A percentile compares a stretch with the other conserved stretches of the same genome.
Conservation (phyloP, 2,329 filamentous ascomycete genomes). For the Aureobasidium musti region DNA sequence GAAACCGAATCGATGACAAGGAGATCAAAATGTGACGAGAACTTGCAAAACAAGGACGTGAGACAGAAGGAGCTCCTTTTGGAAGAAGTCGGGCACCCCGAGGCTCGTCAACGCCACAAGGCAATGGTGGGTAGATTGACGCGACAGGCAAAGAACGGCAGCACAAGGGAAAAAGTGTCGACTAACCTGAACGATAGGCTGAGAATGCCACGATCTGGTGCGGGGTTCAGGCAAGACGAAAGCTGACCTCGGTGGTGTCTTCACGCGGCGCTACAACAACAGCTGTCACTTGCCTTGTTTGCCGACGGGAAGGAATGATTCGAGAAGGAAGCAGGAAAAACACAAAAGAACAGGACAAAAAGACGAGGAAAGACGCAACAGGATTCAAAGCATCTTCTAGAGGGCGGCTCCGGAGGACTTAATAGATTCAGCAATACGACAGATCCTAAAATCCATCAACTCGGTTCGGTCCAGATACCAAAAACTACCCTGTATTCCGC, state of each 20-base stretch:
- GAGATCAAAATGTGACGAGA: slow-evolving; percentile 25
- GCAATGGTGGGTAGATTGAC: slow-evolving; percentile 7
- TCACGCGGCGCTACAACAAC: slow-evolving; percentile 26
- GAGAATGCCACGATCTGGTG: slow-evolving; percentile 23
- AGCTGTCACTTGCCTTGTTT: slow-evolving; percentile 27
- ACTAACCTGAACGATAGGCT: slow-evolving; percentile 26
- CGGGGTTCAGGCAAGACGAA: slow-evolving; percentile 27
- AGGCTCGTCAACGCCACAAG: slow-evolving; percentile 23
- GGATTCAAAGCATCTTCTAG: not conserved
- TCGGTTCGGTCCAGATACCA: not conserved
- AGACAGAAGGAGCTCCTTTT: slow-evolving; percentile 22
- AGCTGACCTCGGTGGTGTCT: slow-evolving; percentile 24
- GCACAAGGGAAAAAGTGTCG: slow-evolving; percentile 21
- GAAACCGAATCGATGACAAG: slow-evolving; percentile 10
- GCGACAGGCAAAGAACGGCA: slow-evolving; percentile 10
- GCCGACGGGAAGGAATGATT: slow-evolving; percentile 20
- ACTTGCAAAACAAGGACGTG: slow-evolving; percentile 26
- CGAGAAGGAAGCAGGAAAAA: slow-evolving; percentile 6
- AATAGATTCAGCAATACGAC: slow-evolving; percentile 18
- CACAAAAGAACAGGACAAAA: not conserved
- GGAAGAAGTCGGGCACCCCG: slow-evolving; percentile 22
- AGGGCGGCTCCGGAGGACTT: slow-evolving; percentile 6
- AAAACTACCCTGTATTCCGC: not conserved
- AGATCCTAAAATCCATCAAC: slow-evolving; percentile 21
- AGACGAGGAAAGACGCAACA: not conserved